Base-by-base conservation (phyloP, 208 protist species). In the Crithidia sp. region DNA sequence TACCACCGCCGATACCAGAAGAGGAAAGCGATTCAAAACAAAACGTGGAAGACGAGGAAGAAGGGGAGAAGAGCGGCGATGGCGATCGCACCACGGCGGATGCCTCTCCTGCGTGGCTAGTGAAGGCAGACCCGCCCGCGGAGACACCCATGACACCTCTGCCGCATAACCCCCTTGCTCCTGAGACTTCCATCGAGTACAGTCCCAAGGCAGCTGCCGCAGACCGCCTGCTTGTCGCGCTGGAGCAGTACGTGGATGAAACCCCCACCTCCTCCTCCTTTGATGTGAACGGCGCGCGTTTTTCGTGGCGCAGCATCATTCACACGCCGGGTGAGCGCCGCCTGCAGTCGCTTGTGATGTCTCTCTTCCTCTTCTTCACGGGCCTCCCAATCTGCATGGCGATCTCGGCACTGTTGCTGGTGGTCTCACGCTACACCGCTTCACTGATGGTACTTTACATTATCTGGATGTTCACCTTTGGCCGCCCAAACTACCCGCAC, bases 361-460 rank as follows among this genome's bases (percentile, higher is more conserved):
- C 74, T 28, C 49, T 76, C n/a, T 86, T 88, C 55, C 71, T 77
- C 45, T 96, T 96, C 67, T 96, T 94, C 76, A 88, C 87, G 10
- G 84, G 83, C 44, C 79, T 92, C 50, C 84, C 88, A 2, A 74
- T 92, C 49, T 87, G 60, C 41, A 4, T 87, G 17, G n/a, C 79
- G 40, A 39, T 84, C 41, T 52, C 81, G 12, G 45, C 45, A 13
- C 71, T 57, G 14, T 13, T 90, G 50, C 74, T 92, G 8, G 52
- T 91, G 28, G 71, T 76, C 52, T 82, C 36, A n/a, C 71, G 70
- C 52, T 84, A 81, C 73, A 95, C 88, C 14, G 73, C 77, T 53
- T 82, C 86, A 36, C 41, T 93, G 39, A 85, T 91, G 76, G 12
- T 88, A 4, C 2, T 83, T 36, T 97, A 97, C 70, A 7, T 91